Evolutionary conservation across 768 basidiomycete genomes (phyloP).

Genomic region (Naganishia vishniacii): DNA sequence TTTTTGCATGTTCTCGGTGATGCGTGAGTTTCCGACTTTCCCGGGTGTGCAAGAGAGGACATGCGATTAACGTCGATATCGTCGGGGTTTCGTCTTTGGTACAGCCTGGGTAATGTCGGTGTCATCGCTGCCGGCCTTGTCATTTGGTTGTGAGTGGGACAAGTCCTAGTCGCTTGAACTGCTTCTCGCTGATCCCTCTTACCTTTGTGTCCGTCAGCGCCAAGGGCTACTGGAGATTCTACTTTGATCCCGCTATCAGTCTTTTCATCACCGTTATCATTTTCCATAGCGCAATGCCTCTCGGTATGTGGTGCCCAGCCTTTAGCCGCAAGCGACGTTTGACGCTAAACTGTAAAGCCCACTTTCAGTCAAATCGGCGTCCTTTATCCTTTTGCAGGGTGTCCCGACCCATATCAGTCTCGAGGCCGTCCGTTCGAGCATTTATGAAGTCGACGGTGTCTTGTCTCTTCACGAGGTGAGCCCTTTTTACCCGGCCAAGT

Average conservation of each 20-base stretch:
- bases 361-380: conserved; percentile 62
- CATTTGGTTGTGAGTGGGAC: conserved; percentile 75
- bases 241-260: conserved; percentile 88
- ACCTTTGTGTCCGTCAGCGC: conserved; percentile 46
- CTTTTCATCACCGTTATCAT: conserved; percentile 93
- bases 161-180: conserved; percentile 5
- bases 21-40: conserved; percentile 59
- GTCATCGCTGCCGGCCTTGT: conserved; percentile 91
- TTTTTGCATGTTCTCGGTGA: conserved; percentile 92
- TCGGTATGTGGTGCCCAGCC: conserved; percentile 50
- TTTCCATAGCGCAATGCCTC: conserved; percentile 86
- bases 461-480: conserved; percentile 63
- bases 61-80: background rate
- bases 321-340: too few species aligned
- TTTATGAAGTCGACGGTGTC: conserved; percentile 76
- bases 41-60: too few species aligned
- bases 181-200: background rate
- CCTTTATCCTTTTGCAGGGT: conserved; percentile 89
- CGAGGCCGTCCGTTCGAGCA: conserved; percentile 77
- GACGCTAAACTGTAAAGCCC: too few species aligned
- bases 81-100: background rate
- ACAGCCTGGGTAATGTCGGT: conserved; percentile 81
- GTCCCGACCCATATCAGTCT: conserved; percentile 84
- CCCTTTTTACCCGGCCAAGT: background rate
- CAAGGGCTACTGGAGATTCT: conserved; percentile 75